A percentile compares a stretch with the other conserved stretches of the same genome.
Conservation (phyloP, 345 rosid species). For the Moringa oleifera region DNA sequence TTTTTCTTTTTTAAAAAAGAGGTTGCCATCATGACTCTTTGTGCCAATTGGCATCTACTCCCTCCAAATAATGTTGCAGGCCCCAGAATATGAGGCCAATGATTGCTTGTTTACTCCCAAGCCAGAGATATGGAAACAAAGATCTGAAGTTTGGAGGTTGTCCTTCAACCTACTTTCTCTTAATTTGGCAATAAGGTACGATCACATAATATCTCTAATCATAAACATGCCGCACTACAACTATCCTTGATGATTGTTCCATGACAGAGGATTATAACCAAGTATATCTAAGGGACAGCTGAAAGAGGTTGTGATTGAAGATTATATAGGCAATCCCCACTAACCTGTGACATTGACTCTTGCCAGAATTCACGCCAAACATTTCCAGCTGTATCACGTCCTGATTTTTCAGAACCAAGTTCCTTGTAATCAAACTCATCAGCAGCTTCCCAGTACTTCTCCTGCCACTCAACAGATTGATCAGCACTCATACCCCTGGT, state of each 20-base stretch:
- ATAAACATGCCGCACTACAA: not conserved
- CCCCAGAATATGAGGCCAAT: not conserved
- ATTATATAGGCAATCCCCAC: conserved; percentile 12
- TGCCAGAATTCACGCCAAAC: conserved; percentile 92
- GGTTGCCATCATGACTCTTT: not conserved
- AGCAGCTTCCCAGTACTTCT: conserved; percentile 96
- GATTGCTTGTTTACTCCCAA: no score
- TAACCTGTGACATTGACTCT: conserved; percentile 87
- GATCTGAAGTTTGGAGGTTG: not conserved
- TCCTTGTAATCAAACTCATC: conserved; percentile 87
- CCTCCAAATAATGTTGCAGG: not conserved
- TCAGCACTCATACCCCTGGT: conserved; percentile 76
- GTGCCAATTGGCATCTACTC: not conserved
- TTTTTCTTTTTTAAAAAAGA: no score
- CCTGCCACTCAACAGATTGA: conserved; percentile 85
- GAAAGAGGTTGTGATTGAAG: not conserved
- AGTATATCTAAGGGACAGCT: not conserved
- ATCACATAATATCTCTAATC: not conserved
- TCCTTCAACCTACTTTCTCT: not conserved
- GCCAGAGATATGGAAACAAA: not conserved
- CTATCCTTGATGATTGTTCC: not conserved
- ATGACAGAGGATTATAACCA: not conserved
- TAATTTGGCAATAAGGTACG: not conserved
- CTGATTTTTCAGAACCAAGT: conserved; percentile 95
- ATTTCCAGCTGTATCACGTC: conserved; percentile 76